Evolutionary conservation across 2,329 filamentous ascomycete species (phyloP), one percentile per base, ranked within the genome.

Genomic region (Gliomastix tumulicola): DNA sequence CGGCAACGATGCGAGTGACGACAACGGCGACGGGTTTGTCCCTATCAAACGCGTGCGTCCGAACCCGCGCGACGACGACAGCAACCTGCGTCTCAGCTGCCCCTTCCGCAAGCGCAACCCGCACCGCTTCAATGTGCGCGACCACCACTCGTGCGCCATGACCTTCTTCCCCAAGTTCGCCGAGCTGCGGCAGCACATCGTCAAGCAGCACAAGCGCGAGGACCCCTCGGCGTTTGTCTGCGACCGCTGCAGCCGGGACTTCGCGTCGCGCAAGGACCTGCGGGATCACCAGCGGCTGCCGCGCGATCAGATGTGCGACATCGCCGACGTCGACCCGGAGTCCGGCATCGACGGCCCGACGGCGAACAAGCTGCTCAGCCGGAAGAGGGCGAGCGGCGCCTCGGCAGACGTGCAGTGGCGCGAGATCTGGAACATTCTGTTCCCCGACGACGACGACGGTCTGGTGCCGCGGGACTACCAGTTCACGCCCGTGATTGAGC

Each of bases 81-180:
- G n/a, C n/a, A 61, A 59, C 30, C 46, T 64, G 5, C 55, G 60
- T 3, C 43, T 64, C 5, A 65, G 63, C 35, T 69, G 65, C 38
- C 65, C 65, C 2, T 69, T 60, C 28, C 53, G 65, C 21, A 66
- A 65, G 44, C 54, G 65, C 11, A 68, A 69, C 30, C 63, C 65
- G 2, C 51, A 54, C 22, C 57, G 63, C 2, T 69, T 68, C 44
- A 68, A 69, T 23, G 60, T 69, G 30, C 54, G 65, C 5, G 65
- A 68, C 30, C 59, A 68, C 25, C 59, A 67, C 35, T 55, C 54
- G 16, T 69, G 65, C 41, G 63, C 65, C 13, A 63, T 62, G 53
- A 63, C 57, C 1, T 62, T 62, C 21, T 67, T 67, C 25, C 53
- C 53, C 7, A 64, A 64, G 6, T 60, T 67, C 34, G 51, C 58